Percentiles rank a stretch among this genome's conserved stretches.
Conservation (phyloP, 2,329 filamentous ascomycete species). For the Penicillium sp. region DNA sequence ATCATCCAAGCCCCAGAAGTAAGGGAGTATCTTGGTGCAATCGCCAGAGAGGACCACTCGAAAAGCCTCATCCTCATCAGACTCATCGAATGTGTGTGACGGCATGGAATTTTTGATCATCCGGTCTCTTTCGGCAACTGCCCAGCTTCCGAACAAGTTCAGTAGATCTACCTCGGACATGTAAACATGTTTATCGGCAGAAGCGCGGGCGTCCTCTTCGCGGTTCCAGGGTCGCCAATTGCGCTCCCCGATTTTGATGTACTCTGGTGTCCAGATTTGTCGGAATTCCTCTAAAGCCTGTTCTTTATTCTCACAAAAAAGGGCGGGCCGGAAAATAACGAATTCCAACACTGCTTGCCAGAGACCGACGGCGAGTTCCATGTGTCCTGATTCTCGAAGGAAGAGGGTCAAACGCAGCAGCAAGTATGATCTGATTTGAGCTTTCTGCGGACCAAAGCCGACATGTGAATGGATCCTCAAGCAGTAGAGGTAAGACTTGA, state of each 20-base stretch:
- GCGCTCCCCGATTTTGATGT: slow-evolving; percentile 72
- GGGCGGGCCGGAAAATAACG: slow-evolving; percentile 59
- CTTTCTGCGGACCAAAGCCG: slow-evolving; percentile 22
- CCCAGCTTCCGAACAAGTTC: slow-evolving; percentile 48
- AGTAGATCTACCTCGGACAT: slow-evolving; percentile 22
- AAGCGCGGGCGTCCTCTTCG: slow-evolving; percentile 33
- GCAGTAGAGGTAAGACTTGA: slow-evolving; percentile 59
- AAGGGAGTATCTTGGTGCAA: slow-evolving; percentile 61
- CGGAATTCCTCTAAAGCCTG: slow-evolving; percentile 51
- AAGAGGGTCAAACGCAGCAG: slow-evolving; percentile 73
- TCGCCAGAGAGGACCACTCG: slow-evolving; percentile 79
- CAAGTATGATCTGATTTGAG: slow-evolving; percentile 61
- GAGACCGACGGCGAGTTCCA: slow-evolving; percentile 70
- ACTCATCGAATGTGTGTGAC: slow-evolving; percentile 71
- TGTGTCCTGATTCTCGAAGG: slow-evolving; percentile 72
- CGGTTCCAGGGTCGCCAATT: slow-evolving; percentile 67
- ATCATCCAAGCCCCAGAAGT: slow-evolving; percentile 22
- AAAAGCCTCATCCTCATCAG: slow-evolving; percentile 76
- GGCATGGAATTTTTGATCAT: slow-evolving; percentile 57
- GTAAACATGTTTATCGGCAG: slow-evolving; percentile 27
- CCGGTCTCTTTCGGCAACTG: slow-evolving; percentile 54
- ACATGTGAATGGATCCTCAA: slow-evolving; percentile 44
- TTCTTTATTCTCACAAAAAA: slow-evolving; percentile 22
- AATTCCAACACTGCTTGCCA: slow-evolving; percentile 84
- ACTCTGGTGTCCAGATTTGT: slow-evolving; percentile 85